Conservation (phyloP, 2,329 filamentous ascomycete species). For the Botrytis aclada region DNA sequence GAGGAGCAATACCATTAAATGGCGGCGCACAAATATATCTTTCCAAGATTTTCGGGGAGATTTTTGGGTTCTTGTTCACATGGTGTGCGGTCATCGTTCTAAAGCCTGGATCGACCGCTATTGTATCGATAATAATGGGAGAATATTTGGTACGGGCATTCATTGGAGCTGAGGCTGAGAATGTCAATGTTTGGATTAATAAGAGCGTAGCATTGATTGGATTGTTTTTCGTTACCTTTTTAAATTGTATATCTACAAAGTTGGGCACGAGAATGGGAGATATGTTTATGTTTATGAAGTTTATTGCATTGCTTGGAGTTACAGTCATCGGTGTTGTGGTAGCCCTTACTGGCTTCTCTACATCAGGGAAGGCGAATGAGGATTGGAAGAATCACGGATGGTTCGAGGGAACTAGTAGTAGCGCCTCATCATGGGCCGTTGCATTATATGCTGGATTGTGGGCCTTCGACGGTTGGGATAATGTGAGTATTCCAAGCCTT, state of each 20-base stretch:
- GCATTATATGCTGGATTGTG: constrained; percentile 93
- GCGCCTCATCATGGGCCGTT: constrained; percentile 85
- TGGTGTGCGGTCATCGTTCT: constrained; percentile 94
- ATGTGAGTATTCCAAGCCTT: constrained; percentile 58
- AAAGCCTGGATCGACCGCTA: constrained; percentile 89
- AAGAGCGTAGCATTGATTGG: constrained; percentile 81
- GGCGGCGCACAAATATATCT: constrained; percentile 92
- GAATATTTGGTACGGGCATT: constrained; percentile 91
- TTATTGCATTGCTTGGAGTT: constrained; percentile 81
- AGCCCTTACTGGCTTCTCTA: constrained; percentile 78
- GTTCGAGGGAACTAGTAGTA: constrained; percentile 81
- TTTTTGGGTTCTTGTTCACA: constrained; percentile 89
- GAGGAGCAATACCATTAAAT: constrained; percentile 92
- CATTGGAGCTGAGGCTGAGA: constrained; percentile 80
- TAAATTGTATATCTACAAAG: constrained; percentile 90
- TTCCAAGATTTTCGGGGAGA: constrained; percentile 92
- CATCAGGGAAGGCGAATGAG: constrained; percentile 67
- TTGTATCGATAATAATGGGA: constrained; percentile 96
- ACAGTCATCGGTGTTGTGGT: constrained; percentile 87
- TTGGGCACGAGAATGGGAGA: constrained; percentile 86
- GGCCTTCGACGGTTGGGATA: constrained; percentile 99
- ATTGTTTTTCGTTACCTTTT: constrained; percentile 69
- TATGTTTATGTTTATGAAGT: constrained; percentile 95
- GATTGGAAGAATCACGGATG: constrained; percentile 87
- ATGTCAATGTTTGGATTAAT: constrained; percentile 81